Evolutionary conservation across 177 flowering plant species (phyloP).

Genomic region (Vitis hybrid): DNA sequence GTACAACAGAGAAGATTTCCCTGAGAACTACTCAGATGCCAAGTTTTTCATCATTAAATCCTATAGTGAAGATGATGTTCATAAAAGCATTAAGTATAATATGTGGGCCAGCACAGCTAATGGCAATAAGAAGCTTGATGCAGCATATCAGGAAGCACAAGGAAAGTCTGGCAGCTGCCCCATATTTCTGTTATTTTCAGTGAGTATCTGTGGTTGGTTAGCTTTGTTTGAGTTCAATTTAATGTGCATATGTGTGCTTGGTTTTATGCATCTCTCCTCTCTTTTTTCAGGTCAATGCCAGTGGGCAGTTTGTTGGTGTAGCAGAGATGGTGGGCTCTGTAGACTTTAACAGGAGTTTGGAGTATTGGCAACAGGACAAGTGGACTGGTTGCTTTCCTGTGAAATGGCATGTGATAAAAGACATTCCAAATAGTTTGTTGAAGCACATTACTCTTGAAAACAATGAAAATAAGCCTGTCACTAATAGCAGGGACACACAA

Average conservation of each 20-base stretch:
- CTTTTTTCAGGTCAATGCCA: conserved; percentile 51
- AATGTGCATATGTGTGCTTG: not conserved
- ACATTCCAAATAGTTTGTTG: conserved; percentile 59
- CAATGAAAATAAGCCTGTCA: too few species aligned
- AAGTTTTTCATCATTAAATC: conserved; percentile 71
- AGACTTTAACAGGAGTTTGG: conserved; percentile 61
- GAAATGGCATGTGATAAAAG: conserved; percentile 73
- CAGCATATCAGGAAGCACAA: conserved; percentile 47
- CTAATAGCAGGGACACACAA: conserved; percentile 40
- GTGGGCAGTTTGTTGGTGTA: conserved; percentile 73
- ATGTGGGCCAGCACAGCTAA: conserved; percentile 68
- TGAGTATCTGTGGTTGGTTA: conserved; percentile 19
- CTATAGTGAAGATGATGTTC: conserved; percentile 80
- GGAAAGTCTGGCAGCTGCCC: conserved; percentile 48
- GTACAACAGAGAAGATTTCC: conserved; percentile 54
- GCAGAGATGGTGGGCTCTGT: conserved; percentile 74
- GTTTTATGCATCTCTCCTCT: not conserved
- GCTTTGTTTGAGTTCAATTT: not conserved
- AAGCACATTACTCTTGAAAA: conserved; percentile 60
- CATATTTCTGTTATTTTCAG: conserved; percentile 57
- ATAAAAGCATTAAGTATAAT: conserved; percentile 63
- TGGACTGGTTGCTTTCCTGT: conserved; percentile 74
- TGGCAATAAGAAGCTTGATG: conserved; percentile 63
- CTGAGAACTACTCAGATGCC: conserved; percentile 51
- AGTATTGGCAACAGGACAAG: conserved; percentile 78